Conservation (phyloP, 257 asterid genomes). For the Hygrophila difformis region DNA sequence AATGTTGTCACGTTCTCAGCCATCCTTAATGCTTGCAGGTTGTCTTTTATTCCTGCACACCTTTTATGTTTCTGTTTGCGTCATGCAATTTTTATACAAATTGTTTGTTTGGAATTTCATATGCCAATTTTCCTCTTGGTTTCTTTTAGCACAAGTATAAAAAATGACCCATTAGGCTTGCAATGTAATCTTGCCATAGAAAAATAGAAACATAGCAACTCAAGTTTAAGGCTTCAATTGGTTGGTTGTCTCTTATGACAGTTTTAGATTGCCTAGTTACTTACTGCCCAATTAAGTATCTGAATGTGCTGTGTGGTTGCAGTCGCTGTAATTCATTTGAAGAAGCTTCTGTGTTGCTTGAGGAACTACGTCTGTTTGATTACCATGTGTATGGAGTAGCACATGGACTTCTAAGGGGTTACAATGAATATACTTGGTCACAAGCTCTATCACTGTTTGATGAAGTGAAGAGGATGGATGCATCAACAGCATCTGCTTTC, state of each 20-base stretch:
- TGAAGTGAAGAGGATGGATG: slow-evolving; percentile 85
- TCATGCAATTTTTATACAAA: slow-evolving; percentile 9
- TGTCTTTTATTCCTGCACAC: neutral
- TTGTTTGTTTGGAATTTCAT: neutral
- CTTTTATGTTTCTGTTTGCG: slow-evolving; percentile 1
- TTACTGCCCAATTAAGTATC: neutral
- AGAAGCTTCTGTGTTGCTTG: slow-evolving; percentile 83
- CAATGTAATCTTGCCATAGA: no score
- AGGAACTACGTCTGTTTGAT: slow-evolving; percentile 74
- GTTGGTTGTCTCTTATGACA: neutral
- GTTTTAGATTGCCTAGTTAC: slow-evolving; percentile 2
- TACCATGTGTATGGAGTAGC: slow-evolving; percentile 92
- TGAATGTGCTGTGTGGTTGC: slow-evolving; percentile 29
- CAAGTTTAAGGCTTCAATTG: slow-evolving; percentile 8
- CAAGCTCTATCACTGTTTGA: slow-evolving; percentile 75
- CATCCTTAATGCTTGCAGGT: slow-evolving; percentile 96
- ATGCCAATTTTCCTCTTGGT: neutral
- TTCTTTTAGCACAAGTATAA: no score
- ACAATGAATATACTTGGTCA: slow-evolving; percentile 52
- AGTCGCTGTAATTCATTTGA: slow-evolving; percentile 83
- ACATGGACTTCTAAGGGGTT: slow-evolving; percentile 88
- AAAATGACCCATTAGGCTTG: no score
- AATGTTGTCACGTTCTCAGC: slow-evolving; percentile 96
- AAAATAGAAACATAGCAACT: slow-evolving; percentile 1
- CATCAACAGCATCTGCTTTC: slow-evolving; percentile 86